A percentile compares a stretch with the other conserved stretches of the same genome.
These are phyloP conservation scores for Suillus fuscotomentosus DNA, from an alignment of 768 basidiomycete species.

Conservation along the genomic window DNA sequence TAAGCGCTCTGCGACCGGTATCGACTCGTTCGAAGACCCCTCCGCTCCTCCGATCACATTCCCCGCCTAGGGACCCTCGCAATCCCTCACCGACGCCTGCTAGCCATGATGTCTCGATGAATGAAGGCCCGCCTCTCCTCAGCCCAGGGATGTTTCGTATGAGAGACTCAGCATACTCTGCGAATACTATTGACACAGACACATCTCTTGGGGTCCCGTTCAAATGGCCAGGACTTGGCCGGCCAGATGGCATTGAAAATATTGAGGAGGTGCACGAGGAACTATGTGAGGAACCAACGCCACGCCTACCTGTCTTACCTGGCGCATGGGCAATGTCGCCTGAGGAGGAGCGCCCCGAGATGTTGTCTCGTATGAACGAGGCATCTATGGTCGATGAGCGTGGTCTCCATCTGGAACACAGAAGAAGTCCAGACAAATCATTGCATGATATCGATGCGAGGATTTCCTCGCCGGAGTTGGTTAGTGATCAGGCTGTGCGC, in stretches of 20 bases:
- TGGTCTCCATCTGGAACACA: constrained; percentile 25
- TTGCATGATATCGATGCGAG: constrained; percentile 51
- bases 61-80: constrained; percentile 22
- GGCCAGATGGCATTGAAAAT: constrained; percentile 37
- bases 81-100: constrained; percentile 19
- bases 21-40: constrained; percentile 41
- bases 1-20: constrained; percentile 30
- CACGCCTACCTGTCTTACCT: constrained; percentile 40
- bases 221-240: constrained; percentile 56
- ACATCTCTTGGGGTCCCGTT: constrained; percentile 53
- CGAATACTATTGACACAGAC: constrained; percentile 40
- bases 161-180: constrained; percentile 65
- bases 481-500: constrained; percentile 40
- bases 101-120: constrained; percentile 15
- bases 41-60: constrained; percentile 34
- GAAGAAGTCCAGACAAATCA: constrained; percentile 30
- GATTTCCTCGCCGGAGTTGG: constrained; percentile 53
- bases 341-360: constrained; percentile 46
- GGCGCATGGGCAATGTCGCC: constrained; percentile 56
- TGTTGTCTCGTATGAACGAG: constrained; percentile 11
- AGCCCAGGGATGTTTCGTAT: constrained; percentile 52
- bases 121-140: constrained; percentile 41
- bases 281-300: constrained; percentile 22
- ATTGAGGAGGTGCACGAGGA: constrained; percentile 34
- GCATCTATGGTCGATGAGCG: constrained; percentile 25